phyloP scores from a whole-genome alignment of 2,329 filamentous ascomycete genomes.

The Tolypocladium ophioglossoides region DNA sequence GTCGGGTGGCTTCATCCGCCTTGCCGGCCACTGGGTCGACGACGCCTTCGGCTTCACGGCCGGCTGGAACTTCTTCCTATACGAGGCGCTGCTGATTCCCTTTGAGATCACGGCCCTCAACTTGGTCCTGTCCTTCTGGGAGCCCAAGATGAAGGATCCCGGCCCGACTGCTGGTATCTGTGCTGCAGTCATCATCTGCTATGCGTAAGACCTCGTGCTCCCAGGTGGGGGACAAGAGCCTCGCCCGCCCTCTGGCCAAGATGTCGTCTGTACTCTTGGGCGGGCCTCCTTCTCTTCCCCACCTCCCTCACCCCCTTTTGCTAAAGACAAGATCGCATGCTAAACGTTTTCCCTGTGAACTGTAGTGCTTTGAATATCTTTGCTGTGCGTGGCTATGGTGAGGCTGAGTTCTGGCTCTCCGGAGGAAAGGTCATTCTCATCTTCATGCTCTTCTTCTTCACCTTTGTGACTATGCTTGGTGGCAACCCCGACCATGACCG shows the following conservation, averaged over 20 bases:
- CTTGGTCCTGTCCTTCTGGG: constrained; percentile 30
- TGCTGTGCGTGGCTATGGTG: constrained; percentile 55
- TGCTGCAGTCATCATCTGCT: constrained; percentile 41
- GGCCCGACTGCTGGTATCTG: constrained; percentile 57
- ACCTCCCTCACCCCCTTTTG: neutral
- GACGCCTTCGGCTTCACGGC: constrained; percentile 50
- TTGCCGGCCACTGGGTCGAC: constrained; percentile 55
- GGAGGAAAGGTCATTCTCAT: constrained; percentile 56
- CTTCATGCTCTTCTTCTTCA: constrained; percentile 58
- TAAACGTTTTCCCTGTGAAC: constrained; percentile 15
- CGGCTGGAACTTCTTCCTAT: constrained; percentile 35
- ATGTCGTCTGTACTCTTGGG: neutral
- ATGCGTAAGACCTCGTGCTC: constrained; percentile 35
- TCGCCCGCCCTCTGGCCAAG: neutral
- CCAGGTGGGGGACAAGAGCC: neutral
- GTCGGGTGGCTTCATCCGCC: constrained; percentile 51
- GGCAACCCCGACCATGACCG: constrained; percentile 61
- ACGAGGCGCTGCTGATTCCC: constrained; percentile 31
- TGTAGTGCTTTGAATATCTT: constrained; percentile 49
- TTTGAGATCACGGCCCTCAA: constrained; percentile 33
- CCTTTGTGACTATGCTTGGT: constrained; percentile 71
- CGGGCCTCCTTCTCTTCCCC: neutral
- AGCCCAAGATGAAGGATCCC: constrained; percentile 40
- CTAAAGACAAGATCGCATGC: constrained; percentile 10
- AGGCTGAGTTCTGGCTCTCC: constrained; percentile 61